phyloP scores from a whole-genome alignment of 2,329 filamentous ascomycete genomes.

The Beauveria sp. region DNA sequence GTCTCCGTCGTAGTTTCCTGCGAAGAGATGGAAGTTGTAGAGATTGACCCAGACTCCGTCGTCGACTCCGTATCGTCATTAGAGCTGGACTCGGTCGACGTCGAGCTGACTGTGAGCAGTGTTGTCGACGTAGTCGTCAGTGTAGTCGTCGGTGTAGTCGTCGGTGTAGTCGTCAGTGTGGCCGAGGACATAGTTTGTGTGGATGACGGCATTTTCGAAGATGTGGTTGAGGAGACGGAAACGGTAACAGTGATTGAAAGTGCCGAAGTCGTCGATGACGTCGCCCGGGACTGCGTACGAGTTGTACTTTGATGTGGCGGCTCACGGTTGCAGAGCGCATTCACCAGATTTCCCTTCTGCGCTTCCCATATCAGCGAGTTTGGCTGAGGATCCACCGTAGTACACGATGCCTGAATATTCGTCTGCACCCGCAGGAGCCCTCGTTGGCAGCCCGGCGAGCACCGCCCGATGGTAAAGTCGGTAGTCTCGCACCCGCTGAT shows the following conservation, averaged over 20 bases:
- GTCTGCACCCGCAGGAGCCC: conserved; percentile 22
- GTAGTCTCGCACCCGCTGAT: conserved; percentile 28
- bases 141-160: not conserved
- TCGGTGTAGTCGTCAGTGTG: not conserved
- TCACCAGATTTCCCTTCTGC: conserved; percentile 28
- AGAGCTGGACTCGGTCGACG: not conserved
- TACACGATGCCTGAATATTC: conserved; percentile 23
- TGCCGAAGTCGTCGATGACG: not conserved
- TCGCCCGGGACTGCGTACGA: not conserved
- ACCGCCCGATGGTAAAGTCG: conserved; percentile 31
- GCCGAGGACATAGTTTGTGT: not conserved
- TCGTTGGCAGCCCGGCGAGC: conserved; percentile 29
- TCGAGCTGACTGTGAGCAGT: not conserved
- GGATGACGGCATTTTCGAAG: not conserved
- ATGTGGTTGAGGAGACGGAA: not conserved
- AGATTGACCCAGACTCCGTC: not conserved
- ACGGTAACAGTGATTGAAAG: not conserved
- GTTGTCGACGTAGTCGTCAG: not conserved
- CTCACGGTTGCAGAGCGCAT: conserved; percentile 24
- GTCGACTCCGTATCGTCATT: not conserved
- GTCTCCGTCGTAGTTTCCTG: not conserved
- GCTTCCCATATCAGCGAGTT: conserved; percentile 30
- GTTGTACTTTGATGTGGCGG: not conserved
- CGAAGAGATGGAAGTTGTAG: not conserved
- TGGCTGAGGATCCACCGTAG: conserved; percentile 16